Evolutionary conservation across 768 basidiomycete species (phyloP), one percentile per base, ranked within the genome.

Genomic region (Tylopilus sp.): DNA sequence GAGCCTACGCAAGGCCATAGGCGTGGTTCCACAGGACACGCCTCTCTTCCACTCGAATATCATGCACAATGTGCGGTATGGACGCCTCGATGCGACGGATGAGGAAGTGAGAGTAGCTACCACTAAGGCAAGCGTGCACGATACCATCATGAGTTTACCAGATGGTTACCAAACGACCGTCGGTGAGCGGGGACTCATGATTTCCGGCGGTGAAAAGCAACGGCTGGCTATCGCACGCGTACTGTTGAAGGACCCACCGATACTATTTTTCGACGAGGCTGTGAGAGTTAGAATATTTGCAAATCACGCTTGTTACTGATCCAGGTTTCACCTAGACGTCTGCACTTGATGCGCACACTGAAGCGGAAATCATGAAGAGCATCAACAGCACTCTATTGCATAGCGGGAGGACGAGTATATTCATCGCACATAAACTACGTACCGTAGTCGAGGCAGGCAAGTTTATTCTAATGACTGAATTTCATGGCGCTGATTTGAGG

Each of bases 121-220:
- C 50, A 75, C 73, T 65, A 86, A 88, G 70, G 97, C 97, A 35
- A 91, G 91, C 59, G 88, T 98, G 20, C 86, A 93, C 59, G 73
- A 86, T 13, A 84, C 91, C 3, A 80, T 99, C 50, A 73, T 79
- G 73, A 75, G 80, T 31, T 71, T 99, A 30, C 94, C 95, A 0
- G 90, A 94, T 6, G 85, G 86, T 50, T 99, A 97, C 67, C 62
- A 71, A 36, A 98, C 97, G 2, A 87, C 87, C 61, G 97, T 99
- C 21, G 97, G 97, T 1, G 97, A 99, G 71, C 74, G 97, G 36
- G 97, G 97, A 5, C 68, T 98, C 65, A 99, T 99, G 97, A 91
- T 99, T 43, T 95, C 91, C 33, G 97, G 97, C 0, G 97, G 97
- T 1, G 97, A 99, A 78, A 99, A 99, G 71, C 97, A 99, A 75